Evolutionary conservation across 202 grass and related monocot genomes (phyloP), one percentile per base, ranked within the genome.

Genomic region (Cymbopogon flexuosus): DNA sequence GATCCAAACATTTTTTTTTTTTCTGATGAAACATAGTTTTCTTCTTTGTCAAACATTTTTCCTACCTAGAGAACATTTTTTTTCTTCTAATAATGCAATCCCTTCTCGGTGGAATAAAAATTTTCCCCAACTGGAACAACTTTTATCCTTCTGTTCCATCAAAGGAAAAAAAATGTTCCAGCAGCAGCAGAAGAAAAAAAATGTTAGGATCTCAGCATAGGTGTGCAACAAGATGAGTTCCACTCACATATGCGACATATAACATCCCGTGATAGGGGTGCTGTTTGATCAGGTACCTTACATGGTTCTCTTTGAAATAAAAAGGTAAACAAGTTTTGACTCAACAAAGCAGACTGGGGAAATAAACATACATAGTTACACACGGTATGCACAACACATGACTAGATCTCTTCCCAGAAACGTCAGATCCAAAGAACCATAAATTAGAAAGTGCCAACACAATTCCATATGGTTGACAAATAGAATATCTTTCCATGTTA

Each of bases 371-470:
- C 15, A 75, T 62, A 52, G 49, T 13, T 5, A 59, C 2, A 23
- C 24, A 75, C 6, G 30, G 37, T 19, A 63, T 18, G 40, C 15
- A 43, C 41, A 77, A 76, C 5, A 87, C 63, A 66, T 78, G 57
- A 73, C 11, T 11, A 29, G 59, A 83, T 72, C 9, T 78, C 62
- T 1, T 47, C 31, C 43, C 42, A 65, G 78, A 60, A 42, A 73
- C 18, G 42, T 72, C 70, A 63, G 35, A 24, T n/a, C 19, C 34
- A 18, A 69, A 57, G 3, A 81, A 75, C 3, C 70, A 81, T 59
- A 47, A 4, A 18, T 5, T 40, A 46, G 68, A 65, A 75, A 77
- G 24, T 62, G 35, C 21, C 43, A 34, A 72, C 41, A 77, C 70
- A 35, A 11, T 15, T 22, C n/a, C 60, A 76, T 49, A 21, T 54